Conservation (phyloP, 495 filamentous ascomycete genomes). For the Saxispiralis lemnorum region DNA sequence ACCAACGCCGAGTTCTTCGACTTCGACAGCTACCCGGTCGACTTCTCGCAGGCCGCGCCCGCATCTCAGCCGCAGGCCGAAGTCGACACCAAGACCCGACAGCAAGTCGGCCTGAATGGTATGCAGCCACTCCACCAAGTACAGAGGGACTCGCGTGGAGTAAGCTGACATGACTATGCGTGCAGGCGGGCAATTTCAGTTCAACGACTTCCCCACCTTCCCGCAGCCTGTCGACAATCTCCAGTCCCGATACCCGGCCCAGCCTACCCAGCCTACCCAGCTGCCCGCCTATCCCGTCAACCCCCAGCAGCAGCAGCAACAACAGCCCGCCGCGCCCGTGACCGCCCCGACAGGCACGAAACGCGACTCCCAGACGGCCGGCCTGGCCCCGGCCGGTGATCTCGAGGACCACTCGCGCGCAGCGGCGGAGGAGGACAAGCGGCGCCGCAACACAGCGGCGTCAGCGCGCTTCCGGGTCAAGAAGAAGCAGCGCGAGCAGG, state of each 20-base stretch:
- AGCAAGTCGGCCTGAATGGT: background rate
- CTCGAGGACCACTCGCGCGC: conserved; percentile 54
- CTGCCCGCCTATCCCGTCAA: background rate
- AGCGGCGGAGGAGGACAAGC: conserved; percentile 92
- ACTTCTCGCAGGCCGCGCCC: background rate
- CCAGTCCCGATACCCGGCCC: conserved; percentile 5
- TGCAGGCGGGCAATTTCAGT: conserved; percentile 3
- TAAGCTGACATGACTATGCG: background rate
- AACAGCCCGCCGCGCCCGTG: conserved; percentile 5
- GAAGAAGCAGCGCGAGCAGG: conserved; percentile 97
- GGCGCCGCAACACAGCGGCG: conserved; percentile 87
- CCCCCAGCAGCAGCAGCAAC: conserved; percentile 1
- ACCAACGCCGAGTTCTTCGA: conserved; percentile 90
- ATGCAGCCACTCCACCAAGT: background rate
- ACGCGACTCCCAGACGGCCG: conserved; percentile 1
- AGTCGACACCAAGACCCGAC: background rate
- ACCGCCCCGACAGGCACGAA: no score
- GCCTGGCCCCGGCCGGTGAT: conserved; percentile 20
- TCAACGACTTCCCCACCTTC: conserved; percentile 7
- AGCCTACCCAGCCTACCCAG: conserved; percentile 11
- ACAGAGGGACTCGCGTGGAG: no score
- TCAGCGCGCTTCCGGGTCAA: conserved; percentile 90
- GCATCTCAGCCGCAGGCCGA: background rate
- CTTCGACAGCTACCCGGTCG: conserved; percentile 39
- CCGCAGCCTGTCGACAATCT: background rate